Evolutionary conservation across 2,329 filamentous ascomycete genomes (phyloP).

Genomic region (Hypoxylon sp.): DNA sequence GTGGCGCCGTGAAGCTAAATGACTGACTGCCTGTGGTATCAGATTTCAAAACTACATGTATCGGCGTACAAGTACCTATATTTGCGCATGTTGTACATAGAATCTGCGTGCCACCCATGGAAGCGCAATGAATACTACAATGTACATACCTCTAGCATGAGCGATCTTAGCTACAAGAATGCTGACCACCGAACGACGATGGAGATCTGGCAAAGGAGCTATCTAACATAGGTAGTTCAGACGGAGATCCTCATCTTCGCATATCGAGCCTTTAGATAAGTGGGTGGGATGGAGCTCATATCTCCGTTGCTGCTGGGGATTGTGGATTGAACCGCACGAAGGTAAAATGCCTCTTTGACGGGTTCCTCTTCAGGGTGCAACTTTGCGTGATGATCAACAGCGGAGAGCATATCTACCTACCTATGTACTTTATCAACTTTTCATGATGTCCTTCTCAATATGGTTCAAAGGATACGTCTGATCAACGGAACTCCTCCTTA

Average conservation of each 20-base stretch:
- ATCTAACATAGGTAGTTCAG: slow-evolving; percentile 11
- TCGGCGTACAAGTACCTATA: slow-evolving; percentile 27
- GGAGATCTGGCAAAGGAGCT: slow-evolving; percentile 27
- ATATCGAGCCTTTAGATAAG: slow-evolving; percentile 15
- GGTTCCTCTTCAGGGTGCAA: slow-evolving; percentile 4
- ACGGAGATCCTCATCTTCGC: slow-evolving; percentile 21
- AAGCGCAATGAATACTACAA: slow-evolving; percentile 11
- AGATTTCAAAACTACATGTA: slow-evolving; percentile 15
- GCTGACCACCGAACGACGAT: slow-evolving; percentile 10
- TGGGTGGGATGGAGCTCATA: slow-evolving; percentile 18
- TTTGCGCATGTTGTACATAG: slow-evolving; percentile 10
- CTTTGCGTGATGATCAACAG: slow-evolving; percentile 35
- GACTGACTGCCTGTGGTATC: slow-evolving; percentile 6
- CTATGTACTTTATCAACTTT: slow-evolving; percentile 19
- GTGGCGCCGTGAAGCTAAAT: slow-evolving; percentile 21
- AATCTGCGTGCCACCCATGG: slow-evolving; percentile 33
- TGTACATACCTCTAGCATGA: slow-evolving; percentile 9
- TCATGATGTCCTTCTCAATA: slow-evolving; percentile 33
- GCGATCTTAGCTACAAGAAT: slow-evolving; percentile 29
- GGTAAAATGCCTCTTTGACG: slow-evolving; percentile 4
- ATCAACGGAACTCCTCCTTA: slow-evolving; percentile 21
- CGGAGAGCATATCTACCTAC: slow-evolving; percentile 2
- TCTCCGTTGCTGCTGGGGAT: slow-evolving; percentile 21
- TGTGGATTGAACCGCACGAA: slow-evolving; percentile 14
- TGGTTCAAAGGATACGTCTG: slow-evolving; percentile 6